phyloP scores from a whole-genome alignment of 2,329 filamentous ascomycete species.

The Calonectria crousiana region DNA sequence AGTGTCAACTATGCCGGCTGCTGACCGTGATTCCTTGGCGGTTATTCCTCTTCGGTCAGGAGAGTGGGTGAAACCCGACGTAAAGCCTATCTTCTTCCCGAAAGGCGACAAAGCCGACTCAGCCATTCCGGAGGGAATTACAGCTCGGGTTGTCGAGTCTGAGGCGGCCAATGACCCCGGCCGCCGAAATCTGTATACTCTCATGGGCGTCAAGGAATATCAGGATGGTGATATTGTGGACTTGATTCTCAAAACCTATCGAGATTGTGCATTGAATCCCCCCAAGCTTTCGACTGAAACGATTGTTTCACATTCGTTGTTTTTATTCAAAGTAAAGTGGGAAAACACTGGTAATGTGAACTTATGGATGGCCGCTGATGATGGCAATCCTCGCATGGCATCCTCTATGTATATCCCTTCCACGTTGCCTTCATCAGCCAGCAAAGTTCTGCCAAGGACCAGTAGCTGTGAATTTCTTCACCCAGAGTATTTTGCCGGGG shows the following conservation, averaged over 20 bases:
- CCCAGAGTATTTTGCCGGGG: background rate
- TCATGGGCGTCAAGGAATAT: slow-evolving; percentile 1
- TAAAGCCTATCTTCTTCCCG: background rate
- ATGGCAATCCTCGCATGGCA: background rate
- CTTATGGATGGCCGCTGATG: slow-evolving; percentile 7
- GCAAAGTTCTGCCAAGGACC: background rate
- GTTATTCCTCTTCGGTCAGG: background rate
- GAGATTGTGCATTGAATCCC: background rate
- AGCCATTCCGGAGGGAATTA: slow-evolving; percentile 11
- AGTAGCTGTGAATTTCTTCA: slow-evolving; percentile 1
- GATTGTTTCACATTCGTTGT: slow-evolving; percentile 1
- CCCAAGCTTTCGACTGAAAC: background rate
- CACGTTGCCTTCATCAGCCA: background rate
- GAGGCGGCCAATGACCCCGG: slow-evolving; percentile 6
- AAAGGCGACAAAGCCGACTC: background rate
- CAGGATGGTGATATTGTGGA: background rate
- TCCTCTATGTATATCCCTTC: slow-evolving; percentile 16
- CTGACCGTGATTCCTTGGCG: background rate
- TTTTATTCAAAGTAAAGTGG: background rate
- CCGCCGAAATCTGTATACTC: background rate
- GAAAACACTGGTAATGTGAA: background rate
- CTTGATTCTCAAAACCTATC: background rate
- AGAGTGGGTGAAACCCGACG: background rate
- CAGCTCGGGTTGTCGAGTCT: background rate
- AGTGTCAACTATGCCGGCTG: background rate